Base-by-base conservation (phyloP, 768 basidiomycete genomes). In the Suillus occidentalis region DNA sequence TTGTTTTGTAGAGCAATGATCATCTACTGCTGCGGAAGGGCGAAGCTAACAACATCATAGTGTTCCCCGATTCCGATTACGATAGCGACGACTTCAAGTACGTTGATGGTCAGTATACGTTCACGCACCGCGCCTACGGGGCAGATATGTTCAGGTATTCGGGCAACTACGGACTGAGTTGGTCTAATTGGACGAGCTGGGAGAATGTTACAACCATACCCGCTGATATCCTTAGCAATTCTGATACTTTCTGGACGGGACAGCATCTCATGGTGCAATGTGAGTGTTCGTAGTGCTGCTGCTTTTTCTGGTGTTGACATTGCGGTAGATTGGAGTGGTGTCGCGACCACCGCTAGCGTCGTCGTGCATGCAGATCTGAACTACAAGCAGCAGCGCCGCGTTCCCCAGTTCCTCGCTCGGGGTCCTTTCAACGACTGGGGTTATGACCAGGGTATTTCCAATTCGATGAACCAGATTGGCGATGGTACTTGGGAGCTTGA, bases 341-440 rank as follows among this genome's bases (percentile, higher is more conserved):
- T 85, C 4, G 84, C 87, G 2, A 71, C 85, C 63, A 89, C 91
- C 3, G 78, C 88, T 8, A 80, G 84, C 34, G 83, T 86, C 50
- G 87, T 92, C 42, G 79, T 94, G 13, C 95, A 97, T 69, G 90
- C 91, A 20, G 95, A 97, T 72, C 75, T 81, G 64, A 83, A 83
- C 50, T 92, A 85, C 73, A 75, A 73, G 9, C 83, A 82, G 3
- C 74, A 78, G 45, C 89, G 95, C 70, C 90, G 94, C 31, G 89
- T 92, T 36, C 95, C 95, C 31, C 94, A 95, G 70, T 82, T 96
- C 69, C 79, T 97, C 61, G 91, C 88, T 52, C 90, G 95, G 69
- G 95, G 95, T 57, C 87, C 89, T 0, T 97, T 93, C 85, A 97
- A 97, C 72, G 78, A 84, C 42, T 97, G 94, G 94, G 95, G 95